These are phyloP conservation scores for Isabelozyma rhagii DNA, from an alignment of 805 yeast genomes.

Conservation along the genomic window DNA sequence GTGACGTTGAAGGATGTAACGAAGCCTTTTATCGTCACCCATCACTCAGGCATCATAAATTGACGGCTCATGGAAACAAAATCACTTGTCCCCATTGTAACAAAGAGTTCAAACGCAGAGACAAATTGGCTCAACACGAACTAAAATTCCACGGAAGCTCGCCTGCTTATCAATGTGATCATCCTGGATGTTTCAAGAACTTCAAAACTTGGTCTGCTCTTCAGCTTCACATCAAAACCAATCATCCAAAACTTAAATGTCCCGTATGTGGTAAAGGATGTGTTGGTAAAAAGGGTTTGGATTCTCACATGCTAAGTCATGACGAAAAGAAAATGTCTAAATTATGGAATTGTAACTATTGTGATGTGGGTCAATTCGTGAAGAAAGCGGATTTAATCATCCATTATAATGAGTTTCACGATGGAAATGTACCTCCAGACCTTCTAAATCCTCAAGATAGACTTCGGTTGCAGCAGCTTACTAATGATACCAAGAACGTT, in stretches of 20 bases:
- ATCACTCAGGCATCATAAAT: slow-evolving; percentile 68
- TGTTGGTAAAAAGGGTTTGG: slow-evolving; percentile 67
- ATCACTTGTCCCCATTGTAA: slow-evolving; percentile 63
- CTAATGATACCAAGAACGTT: slow-evolving; percentile 1
- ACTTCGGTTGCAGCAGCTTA: slow-evolving; percentile 15
- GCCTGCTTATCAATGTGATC: slow-evolving; percentile 58
- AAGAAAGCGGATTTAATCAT: slow-evolving; percentile 54
- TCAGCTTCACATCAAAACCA: slow-evolving; percentile 65
- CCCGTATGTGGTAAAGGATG: slow-evolving; percentile 64
- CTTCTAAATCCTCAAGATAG: slow-evolving; percentile 22
- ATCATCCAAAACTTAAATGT: slow-evolving; percentile 71
- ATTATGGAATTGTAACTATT: slow-evolving; percentile 65
- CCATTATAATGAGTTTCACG: slow-evolving; percentile 57
- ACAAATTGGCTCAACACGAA: slow-evolving; percentile 63
- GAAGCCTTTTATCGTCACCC: slow-evolving; percentile 74
- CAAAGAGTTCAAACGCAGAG: slow-evolving; percentile 60
- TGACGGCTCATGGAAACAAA: slow-evolving; percentile 55
- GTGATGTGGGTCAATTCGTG: slow-evolving; percentile 46
- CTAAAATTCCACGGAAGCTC: slow-evolving; percentile 59
- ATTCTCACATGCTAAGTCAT: slow-evolving; percentile 70
- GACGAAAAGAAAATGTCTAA: slow-evolving; percentile 49
- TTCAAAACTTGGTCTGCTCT: slow-evolving; percentile 74
- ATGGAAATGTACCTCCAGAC: slow-evolving; percentile 32
- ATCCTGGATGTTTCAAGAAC: slow-evolving; percentile 54
- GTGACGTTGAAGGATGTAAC: slow-evolving; percentile 59